These are phyloP conservation scores for Neurospora cerealis DNA, from an alignment of 495 filamentous ascomycete genomes.

Conservation along the genomic window DNA sequence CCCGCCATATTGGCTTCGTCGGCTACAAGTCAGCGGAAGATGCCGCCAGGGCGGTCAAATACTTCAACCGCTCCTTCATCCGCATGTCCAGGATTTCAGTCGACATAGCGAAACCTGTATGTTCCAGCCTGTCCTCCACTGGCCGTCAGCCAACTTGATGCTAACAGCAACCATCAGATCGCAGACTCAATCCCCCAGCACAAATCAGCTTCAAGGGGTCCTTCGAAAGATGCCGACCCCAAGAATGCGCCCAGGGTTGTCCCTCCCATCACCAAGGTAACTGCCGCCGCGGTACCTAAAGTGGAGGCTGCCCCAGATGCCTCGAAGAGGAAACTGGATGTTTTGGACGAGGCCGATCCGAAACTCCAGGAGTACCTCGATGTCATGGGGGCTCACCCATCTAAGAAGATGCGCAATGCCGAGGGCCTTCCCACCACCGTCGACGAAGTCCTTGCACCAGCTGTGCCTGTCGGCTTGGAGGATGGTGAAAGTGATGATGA, in stretches of 20 bases:
- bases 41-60: conserved; percentile 73
- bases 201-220: conserved; percentile 7
- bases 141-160: neutral
- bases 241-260: conserved; percentile 1
- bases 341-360: conserved; percentile 46
- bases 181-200: conserved; percentile 9
- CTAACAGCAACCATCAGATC: conserved; percentile 10
- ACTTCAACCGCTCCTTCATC: conserved; percentile 91
- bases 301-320: conserved; percentile 9
- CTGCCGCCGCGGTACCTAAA: conserved; percentile 6
- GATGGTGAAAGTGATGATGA: conserved; percentile 52
- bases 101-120: conserved; percentile 80
- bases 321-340: conserved; percentile 45
- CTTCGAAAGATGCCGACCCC: neutral
- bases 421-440: conserved; percentile 9
- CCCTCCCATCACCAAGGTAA: conserved; percentile 5
- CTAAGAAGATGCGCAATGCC: conserved; percentile 18
- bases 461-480: conserved; percentile 36
- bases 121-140: conserved; percentile 14
- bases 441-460: conserved; percentile 15
- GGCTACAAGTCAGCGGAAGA: conserved; percentile 80
- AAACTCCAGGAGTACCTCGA: conserved; percentile 83
- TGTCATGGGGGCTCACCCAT: conserved; percentile 48
- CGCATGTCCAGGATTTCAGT: conserved; percentile 93
- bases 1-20: conserved; percentile 88